Conservation (phyloP, 2,329 filamentous ascomycete species). For the Calonectria pteridis region DNA sequence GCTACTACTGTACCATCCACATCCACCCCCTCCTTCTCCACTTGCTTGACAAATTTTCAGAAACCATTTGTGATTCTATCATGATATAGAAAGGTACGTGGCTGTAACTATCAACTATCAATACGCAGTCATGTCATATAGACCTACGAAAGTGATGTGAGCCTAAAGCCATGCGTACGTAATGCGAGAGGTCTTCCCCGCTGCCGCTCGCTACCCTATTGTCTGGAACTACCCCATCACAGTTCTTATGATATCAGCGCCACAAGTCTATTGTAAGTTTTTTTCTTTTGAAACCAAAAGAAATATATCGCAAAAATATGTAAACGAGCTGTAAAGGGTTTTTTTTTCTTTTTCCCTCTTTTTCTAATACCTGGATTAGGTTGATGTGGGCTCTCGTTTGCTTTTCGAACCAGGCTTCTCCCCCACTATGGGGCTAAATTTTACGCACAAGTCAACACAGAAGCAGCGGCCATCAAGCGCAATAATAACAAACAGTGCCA, state of each 20-base stretch:
- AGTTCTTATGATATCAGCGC: neutral
- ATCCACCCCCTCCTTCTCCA: neutral
- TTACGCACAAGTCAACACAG: too few species aligned
- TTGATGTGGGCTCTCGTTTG: neutral
- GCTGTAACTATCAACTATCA: too few species aligned
- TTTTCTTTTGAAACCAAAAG: neutral
- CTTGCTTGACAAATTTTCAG: neutral
- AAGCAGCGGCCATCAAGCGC: neutral
- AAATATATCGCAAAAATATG: neutral
- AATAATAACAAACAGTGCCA: neutral
- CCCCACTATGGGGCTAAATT: neutral
- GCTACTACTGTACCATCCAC: neutral
- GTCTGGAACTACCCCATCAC: neutral
- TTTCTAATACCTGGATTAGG: neutral
- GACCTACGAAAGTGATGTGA: neutral
- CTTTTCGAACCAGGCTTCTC: too few species aligned
- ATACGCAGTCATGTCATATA: too few species aligned
- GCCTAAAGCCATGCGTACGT: neutral
- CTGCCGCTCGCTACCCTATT: neutral
- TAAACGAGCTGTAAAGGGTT: neutral
- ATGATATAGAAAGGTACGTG: too few species aligned
- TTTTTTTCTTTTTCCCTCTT: neutral
- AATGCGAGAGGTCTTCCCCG: neutral
- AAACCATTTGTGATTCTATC: neutral
- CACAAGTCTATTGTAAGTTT: neutral